phyloP scores from a whole-genome alignment of 371 early-diverging fungal species.

The Paramicrosporidium saccamoebae region DNA sequence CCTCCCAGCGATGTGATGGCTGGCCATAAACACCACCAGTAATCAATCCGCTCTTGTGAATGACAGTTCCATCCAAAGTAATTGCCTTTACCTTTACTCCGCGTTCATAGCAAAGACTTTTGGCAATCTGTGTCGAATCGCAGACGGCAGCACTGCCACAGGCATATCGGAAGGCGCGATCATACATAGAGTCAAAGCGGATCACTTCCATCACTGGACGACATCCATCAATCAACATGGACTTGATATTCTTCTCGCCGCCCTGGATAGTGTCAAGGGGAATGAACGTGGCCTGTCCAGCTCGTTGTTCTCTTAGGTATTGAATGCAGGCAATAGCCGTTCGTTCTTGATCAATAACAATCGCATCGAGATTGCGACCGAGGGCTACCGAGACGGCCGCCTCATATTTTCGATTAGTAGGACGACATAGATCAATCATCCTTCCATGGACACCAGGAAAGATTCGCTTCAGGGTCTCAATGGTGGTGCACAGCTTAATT shows the following conservation, averaged over 20 bases:
- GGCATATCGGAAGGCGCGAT: slow-evolving; percentile 43
- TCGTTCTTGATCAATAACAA: slow-evolving; percentile 33
- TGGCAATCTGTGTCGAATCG: slow-evolving; percentile 52
- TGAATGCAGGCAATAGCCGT: slow-evolving; percentile 45
- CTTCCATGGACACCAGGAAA: slow-evolving; percentile 74
- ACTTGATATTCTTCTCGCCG: slow-evolving; percentile 42
- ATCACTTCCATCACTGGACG: slow-evolving; percentile 59
- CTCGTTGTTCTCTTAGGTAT: slow-evolving; percentile 70
- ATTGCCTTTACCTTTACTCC: slow-evolving; percentile 59
- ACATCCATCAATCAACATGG: slow-evolving; percentile 25
- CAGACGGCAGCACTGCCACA: slow-evolving; percentile 63
- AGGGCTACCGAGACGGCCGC: slow-evolving; percentile 36
- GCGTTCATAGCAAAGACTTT: slow-evolving; percentile 37
- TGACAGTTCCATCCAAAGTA: slow-evolving; percentile 63
- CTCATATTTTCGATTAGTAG: slow-evolving; percentile 73
- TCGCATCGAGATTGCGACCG: slow-evolving; percentile 37
- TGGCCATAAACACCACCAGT: slow-evolving; percentile 28
- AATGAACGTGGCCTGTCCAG: slow-evolving; percentile 71
- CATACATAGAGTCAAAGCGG: slow-evolving; percentile 35
- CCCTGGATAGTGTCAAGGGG: slow-evolving; percentile 48
- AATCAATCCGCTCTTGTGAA: slow-evolving; percentile 81
- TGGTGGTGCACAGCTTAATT: slow-evolving; percentile 22
- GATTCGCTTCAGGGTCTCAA: slow-evolving; percentile 41
- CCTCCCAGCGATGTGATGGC: slow-evolving; percentile 1
- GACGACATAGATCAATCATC: slow-evolving; percentile 56